Conservation (phyloP, 345 rosid species). For the Pistacia integerrima region DNA sequence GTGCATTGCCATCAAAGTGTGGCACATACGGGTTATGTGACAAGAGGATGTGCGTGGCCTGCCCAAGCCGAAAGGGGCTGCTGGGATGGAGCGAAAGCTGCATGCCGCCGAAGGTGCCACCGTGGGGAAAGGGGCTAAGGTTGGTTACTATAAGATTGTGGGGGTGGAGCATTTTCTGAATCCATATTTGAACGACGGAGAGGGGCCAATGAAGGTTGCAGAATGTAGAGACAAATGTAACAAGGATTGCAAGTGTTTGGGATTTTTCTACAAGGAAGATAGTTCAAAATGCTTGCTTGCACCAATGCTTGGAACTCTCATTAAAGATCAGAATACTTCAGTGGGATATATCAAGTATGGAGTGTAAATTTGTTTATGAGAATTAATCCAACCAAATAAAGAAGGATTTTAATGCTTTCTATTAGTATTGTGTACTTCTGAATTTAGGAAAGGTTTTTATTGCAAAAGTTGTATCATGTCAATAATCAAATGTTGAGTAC, state of each 20-base stretch:
- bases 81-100: slow-evolving; percentile 28
- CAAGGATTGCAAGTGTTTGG: slow-evolving; percentile 39
- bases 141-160: slow-evolving; percentile 20
- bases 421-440: too few species aligned
- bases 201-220: slow-evolving; percentile 24
- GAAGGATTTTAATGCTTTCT: too few species aligned
- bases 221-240: slow-evolving; percentile 37
- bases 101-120: background rate
- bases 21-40: slow-evolving; percentile 31
- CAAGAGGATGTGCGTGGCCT: slow-evolving; percentile 22
- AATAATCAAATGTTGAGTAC: too few species aligned
- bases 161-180: slow-evolving; percentile 33
- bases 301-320: slow-evolving; percentile 4
- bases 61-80: slow-evolving; percentile 17
- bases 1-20: slow-evolving; percentile 34
- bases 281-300: slow-evolving; percentile 24
- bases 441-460: too few species aligned
- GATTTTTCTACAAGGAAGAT: slow-evolving; percentile 27
- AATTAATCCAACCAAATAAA: too few species aligned
- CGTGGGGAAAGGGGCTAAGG: background rate
- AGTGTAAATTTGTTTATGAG: background rate
- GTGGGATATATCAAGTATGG: slow-evolving; percentile 10
- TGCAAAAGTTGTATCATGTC: too few species aligned
- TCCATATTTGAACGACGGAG: slow-evolving; percentile 14
- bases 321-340: background rate